Base-by-base conservation (phyloP, 1,139 yeast genomes). In the Yamadazyma friedrichii region DNA sequence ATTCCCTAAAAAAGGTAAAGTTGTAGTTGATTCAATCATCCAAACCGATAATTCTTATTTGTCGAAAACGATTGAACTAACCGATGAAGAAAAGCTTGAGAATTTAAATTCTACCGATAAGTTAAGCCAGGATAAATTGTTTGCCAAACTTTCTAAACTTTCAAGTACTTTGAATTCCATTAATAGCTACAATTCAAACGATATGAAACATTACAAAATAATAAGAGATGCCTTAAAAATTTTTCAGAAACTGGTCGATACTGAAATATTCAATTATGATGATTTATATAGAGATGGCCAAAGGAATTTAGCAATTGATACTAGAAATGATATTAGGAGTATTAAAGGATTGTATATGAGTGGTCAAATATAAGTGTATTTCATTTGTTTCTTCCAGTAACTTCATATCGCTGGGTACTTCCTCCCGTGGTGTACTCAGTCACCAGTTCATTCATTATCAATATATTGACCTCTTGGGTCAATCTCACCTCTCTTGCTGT, bases 281-380 rank as follows among this genome's bases (percentile, higher is more conserved):
- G 65, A 62, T 20, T 52, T 68, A 13, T 67, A 67, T 41, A 43
- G 49, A 1, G 44, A 42, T 9, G 56, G 58, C 31, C 62, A 56
- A 52, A 60, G 52, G 38, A 67, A 67, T 45, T 47, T 70, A 46
- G 65, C 65, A 1, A 54, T 58, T 6, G 76, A 69, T 35, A 60
- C 64, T 9, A 66, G 62, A 49, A 67, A 62, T 46, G 74, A 67
- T 42, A 66, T 71, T n/a, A 54, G 77, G 42, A 59, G 68, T 38
- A 66, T 71, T 31, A 71, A 71, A 52, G 77, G 77, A 6, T 52
- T 68, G 48, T 70, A 54, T 47, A 71, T 70, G 73, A 69, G 74
- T 49, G 77, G 77, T 1, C 64, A 67, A 42, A 60, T 56, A 27
- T 54, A 25, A 31, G 25, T 9, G 9, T 8, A 10, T 25, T 25